Base-by-base conservation (phyloP, 1,284 basidiomycete species). In the Coriolopsis trogii region DNA sequence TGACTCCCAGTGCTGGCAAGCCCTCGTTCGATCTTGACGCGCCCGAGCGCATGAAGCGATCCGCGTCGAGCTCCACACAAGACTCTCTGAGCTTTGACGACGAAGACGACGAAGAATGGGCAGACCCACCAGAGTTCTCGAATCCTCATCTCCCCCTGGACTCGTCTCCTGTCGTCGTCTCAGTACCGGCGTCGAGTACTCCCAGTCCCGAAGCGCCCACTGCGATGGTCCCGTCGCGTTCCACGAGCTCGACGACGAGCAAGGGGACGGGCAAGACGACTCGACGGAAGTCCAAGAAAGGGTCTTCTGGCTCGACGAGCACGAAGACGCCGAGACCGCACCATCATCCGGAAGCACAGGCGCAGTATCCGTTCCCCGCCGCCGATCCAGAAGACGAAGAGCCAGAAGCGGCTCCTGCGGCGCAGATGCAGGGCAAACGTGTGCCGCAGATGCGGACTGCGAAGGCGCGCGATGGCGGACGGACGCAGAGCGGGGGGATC, bases 401-500 rank as follows among this genome's bases (percentile, higher is more conserved):
- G 33, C 46, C 59, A 21, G 56, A 57, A 49, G 24, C 44, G 20
- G 40, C 41, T 31, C 43, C 43, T 24, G 41, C 49, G 8, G 49
- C 53, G 41, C 52, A 51, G 25, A 46, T 31, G 45, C 55, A 54
- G 51, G 64, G 58, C 45, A 73, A 70, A 56, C 71, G 72, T 38
- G 63, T 73, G 28, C 72, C 69, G 51, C 70, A 73, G 60, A 77
- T 90, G 82, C 83, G 88, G 63, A 84, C 78, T 13, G 78, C 82
- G 34, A 79, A 85, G 34, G 89, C 83, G 34, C 74, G 87, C 51
- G 87, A 91, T 68, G 89, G 89, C 4, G 88, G 88, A 33, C 73
- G 89, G 61, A 91, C 89, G 54, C 86, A 89, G 72, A 91, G 88
- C 63, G 89, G 88, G 3, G 88, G 88, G 20, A 87, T 91, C 21